Base-by-base conservation (phyloP, 2,329 filamentous ascomycete species). In the Colletotrichum plurivorum region DNA sequence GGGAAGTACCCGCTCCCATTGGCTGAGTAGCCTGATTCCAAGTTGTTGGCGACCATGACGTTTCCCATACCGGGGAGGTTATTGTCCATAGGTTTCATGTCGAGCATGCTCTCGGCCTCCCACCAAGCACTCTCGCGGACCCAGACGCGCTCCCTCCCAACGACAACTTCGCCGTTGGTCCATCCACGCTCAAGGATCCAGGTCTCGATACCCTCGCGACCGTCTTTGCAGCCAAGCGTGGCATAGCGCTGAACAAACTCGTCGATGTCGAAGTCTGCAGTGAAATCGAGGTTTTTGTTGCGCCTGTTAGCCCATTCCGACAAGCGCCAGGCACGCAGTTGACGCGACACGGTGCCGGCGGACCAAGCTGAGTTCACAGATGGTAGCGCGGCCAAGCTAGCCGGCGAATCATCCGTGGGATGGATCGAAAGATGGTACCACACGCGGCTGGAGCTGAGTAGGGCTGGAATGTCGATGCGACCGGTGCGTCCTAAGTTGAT, bases 291-390 rank as follows among this genome's bases (percentile, higher is more conserved):
- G 75, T 92, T 90, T 78, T 94, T 94, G 78, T 95, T 97, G 57
- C 96, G 90, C 64, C 95, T 91, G 77, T 98, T 99, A 1, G 95
- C 94, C 96, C 96, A 99, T 79, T 99, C 96, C 0, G 96, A 93
- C 16, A 99, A 85, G 75, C 96, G 90, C 95, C 96, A 99, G 3
- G 94, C 89, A 18, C 96, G 93, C 18, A 99, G 88, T 79, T 99
- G 96, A 67, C 94, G 92, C 2, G 96, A 99, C 0, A 99, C 93
- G 2, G 93, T 91, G 25, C 94, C 94, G 1, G 96, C 96, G 56
- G 95, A 97, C 96, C 96, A 99, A 1, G 93, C 90, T 2, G 93
- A 93, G n/a, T 90, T 93, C 43, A 91, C 86, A 0, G 93, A 89
- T 0, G 91, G 88, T 22, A 93, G 84, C 20, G 89, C 88, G n/a